A percentile compares a stretch with the other conserved stretches of the same genome.
Evolutionary conservation across 768 basidiomycete genomes (phyloP).

Genomic region (Macrocybe gigantea): DNA sequence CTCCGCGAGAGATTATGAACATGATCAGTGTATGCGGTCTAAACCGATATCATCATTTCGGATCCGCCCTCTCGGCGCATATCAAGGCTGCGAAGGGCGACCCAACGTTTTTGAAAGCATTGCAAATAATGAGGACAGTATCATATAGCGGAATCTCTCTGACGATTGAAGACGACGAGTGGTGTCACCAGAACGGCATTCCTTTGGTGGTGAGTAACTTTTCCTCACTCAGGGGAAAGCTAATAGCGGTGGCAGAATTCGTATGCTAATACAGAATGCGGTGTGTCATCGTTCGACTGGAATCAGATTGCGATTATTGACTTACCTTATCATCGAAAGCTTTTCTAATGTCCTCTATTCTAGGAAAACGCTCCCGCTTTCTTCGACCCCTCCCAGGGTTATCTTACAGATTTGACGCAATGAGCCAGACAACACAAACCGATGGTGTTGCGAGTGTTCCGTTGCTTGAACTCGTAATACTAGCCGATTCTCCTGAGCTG

Average conservation of each 20-base stretch:
- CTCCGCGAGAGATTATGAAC: conserved; percentile 61
- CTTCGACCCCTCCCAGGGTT: conserved; percentile 55
- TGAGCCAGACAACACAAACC: conserved; percentile 32
- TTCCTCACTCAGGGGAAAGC: conserved; percentile 6
- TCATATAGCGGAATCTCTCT: too few relatives aligned
- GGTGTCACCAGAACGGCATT: conserved; percentile 57
- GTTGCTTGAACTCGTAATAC: conserved; percentile 66
- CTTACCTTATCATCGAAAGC: too few relatives aligned
- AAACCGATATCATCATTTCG: conserved; percentile 72
- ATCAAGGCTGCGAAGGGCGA: conserved; percentile 46
- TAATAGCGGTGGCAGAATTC: conserved; percentile 43
- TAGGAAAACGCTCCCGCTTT: conserved; percentile 25
- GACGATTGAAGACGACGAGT: conserved; percentile 32
- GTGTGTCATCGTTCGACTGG: conserved; percentile 38
- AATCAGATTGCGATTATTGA: too few relatives aligned
- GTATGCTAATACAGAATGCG: conserved; percentile 78
- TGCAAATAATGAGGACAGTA: too few relatives aligned
- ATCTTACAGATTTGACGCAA: conserved; percentile 58
- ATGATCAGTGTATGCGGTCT: conserved; percentile 64
- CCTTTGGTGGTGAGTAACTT: conserved; percentile 44
- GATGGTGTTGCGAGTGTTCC: conserved; percentile 50
- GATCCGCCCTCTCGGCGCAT: conserved; percentile 60
- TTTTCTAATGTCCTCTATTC: too few relatives aligned
- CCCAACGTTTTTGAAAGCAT: too few relatives aligned
- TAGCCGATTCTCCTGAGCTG: conserved; percentile 62